Evolutionary conservation across 257 asterid species (phyloP), one percentile per base, ranked within the genome.

Genomic region (Capsicum pubescens): DNA sequence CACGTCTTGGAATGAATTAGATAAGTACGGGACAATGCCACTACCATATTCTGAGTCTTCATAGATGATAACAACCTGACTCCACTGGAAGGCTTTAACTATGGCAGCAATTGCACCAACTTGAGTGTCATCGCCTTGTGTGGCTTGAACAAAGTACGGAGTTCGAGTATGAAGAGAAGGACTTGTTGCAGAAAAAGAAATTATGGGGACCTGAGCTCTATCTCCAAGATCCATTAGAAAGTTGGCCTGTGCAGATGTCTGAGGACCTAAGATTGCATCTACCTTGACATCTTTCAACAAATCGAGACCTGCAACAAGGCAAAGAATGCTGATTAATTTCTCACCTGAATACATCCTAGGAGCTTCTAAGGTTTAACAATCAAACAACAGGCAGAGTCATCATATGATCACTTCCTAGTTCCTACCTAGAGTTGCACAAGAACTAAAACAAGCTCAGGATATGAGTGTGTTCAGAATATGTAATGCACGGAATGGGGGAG

Each of bases 101-200:
- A 91, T 82, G 78, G 93, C 84, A 71, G 91, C 89, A 36, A 92
- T 89, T 32, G 91, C 92, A 54, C 86, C 76, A 21, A 84, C 93
- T 83, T 91, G 93, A 60, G 86, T 60, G 35, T 89, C 87, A 57
- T 88, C 92, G 0, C 74, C 55, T 60, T 80, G 71, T 11, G 78
- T 6, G 32, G 88, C 11, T 50, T 81, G 80, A 42, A 86, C 59
- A 57, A 86, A 85, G 83, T 82, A 85, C 39, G 85, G 72, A 57
- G 66, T 77, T 57, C 50, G 63, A 12, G 80, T 48, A 48, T 80
- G 80, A 83, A 84, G 79, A 55, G 84, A 63, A 71, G 86, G 87
- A 50, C 85, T 81, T 17, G 86, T 87, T 63, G 85, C 87, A 14
- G 89, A 61, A 39, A 85, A 85, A 32, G 87, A 87, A 72, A 87